Evolutionary conservation across 768 basidiomycete species (phyloP), one percentile per base, ranked within the genome.

Genomic region (Collybiopsis confluens): DNA sequence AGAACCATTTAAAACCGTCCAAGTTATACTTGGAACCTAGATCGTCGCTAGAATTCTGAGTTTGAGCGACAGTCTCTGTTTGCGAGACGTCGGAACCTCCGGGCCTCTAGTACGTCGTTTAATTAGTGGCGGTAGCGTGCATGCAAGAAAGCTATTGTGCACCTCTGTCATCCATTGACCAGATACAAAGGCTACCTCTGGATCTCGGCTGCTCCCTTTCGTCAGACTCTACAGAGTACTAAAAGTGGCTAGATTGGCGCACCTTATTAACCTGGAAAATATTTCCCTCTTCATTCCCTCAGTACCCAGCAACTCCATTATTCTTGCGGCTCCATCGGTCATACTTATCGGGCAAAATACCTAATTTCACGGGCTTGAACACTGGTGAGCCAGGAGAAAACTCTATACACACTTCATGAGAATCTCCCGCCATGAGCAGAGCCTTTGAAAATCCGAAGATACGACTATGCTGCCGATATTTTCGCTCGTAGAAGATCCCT

Each of bases 131-230:
- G 10, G 10, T 11, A 47, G 24, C 40, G 1, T 35, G 36, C 40
- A 18, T 15, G 69, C 70, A 72, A 73, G 73, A 53, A 47, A 3
- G 18, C 6, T 7, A 58, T 3, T 55, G n/a, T n/a, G n/a, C n/a
- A 78, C 86, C 70, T 90, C 87, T 2, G 88, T 90, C 88, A 88
- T 89, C 88, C 88, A 91, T 67, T 91, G 89, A 0, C 89, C 89
- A 9, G 87, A 80, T 4, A 84, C 88, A 56, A 82, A 90, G 0
- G 86, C 83, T 27, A 65, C 53, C 1, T 70, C 61, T 8, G 86
- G 80, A 62, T 90, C 78, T 4, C 83, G 85, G 62, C 87, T 88
- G 54, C 3, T 20, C 20, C 28, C 8, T 44, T n/a, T 27, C n/a
- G n/a, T 42, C 33, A 30, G 47, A 10, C 37, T 16, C 16, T 8